Conservation (phyloP, 306 rosid species). For the peach (Prunus persica) region DNA sequence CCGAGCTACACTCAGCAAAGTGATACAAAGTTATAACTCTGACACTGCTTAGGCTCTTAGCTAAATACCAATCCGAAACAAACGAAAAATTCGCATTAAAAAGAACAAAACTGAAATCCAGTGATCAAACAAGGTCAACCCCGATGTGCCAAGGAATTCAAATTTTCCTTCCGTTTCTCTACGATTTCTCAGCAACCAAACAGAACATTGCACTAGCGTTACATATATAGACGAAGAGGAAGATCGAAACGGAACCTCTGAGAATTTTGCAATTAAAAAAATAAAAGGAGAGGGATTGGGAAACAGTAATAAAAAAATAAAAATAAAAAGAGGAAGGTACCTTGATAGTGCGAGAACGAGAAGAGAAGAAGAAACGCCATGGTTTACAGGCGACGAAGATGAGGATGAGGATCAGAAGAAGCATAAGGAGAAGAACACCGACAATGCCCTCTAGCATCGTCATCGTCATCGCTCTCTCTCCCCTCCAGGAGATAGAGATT, state of each 20-base stretch:
- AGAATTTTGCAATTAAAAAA: neutral
- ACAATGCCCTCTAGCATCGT: conserved; percentile 63
- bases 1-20: conserved; percentile 8
- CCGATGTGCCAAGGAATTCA: conserved; percentile 12
- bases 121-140: conserved; percentile 3
- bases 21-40: neutral
- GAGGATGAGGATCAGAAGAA: conserved; percentile 70
- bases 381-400: conserved; percentile 78
- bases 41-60: neutral
- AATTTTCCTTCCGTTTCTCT: conserved; percentile 2
- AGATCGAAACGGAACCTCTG: conserved; percentile 7
- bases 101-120: neutral
- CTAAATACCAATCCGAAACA: neutral
- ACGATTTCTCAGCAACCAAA: conserved; percentile 28
- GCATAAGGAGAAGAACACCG: conserved; percentile 74
- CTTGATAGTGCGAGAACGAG: conserved; percentile 53
- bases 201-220: conserved; percentile 7
- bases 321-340: conserved; percentile 18
- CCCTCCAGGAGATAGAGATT: conserved; percentile 43
- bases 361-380: conserved; percentile 79
- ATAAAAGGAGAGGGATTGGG: neutral
- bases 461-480: conserved; percentile 57
- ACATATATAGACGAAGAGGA: neutral
- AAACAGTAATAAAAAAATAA: neutral
- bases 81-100: neutral